Evolutionary conservation across 139 green algal species (phyloP).

Genomic region (Pleodorina starrii): DNA sequence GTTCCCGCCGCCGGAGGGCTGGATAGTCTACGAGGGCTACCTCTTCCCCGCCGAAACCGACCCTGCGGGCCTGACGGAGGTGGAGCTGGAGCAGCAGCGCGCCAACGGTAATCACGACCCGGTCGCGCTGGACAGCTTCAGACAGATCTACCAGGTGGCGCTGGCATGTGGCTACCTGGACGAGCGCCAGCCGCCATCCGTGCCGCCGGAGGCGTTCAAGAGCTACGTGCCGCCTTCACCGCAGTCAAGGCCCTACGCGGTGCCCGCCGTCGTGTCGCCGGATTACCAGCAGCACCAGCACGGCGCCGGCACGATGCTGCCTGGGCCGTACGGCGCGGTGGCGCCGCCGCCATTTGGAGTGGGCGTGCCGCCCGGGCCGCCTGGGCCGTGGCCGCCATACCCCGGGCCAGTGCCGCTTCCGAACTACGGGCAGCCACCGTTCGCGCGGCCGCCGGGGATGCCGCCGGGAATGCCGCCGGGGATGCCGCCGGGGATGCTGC

Average conservation of each 20-base stretch:
- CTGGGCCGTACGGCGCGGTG: neutral
- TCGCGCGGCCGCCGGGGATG: neutral
- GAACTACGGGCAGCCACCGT: neutral
- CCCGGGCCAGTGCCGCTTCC: neutral
- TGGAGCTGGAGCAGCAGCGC: neutral
- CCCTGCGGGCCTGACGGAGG: neutral
- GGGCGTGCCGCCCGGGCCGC: neutral
- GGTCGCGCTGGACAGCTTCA: neutral
- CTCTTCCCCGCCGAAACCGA: neutral
- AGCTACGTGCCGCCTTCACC: neutral
- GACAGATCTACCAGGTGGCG: neutral
- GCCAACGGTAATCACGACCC: too few species aligned
- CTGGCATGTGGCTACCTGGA: neutral
- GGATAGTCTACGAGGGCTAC: neutral
- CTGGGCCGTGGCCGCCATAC: neutral
- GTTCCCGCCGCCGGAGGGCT: neutral
- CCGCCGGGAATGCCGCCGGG: too few species aligned
- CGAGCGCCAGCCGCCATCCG: neutral
- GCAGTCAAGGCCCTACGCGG: neutral
- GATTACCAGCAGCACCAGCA: neutral
- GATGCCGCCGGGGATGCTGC: neutral
- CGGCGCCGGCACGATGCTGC: neutral
- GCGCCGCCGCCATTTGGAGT: neutral
- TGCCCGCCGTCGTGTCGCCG: neutral
- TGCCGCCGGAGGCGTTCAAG: constrained; percentile 6